Base-by-base conservation (phyloP, 2,329 filamentous ascomycete species). In the Nothopassalora personata region DNA sequence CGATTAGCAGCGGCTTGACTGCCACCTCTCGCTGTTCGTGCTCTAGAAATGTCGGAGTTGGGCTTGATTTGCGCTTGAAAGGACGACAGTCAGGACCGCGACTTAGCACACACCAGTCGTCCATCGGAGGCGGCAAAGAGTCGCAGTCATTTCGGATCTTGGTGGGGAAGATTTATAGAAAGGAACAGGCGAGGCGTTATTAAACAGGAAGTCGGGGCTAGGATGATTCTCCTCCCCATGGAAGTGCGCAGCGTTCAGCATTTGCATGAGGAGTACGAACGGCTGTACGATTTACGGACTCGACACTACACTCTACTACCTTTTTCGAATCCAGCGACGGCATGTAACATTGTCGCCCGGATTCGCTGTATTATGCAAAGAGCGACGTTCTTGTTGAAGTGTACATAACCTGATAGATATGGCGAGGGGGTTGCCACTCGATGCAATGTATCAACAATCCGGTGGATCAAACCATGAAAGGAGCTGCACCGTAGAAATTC, bases 1-100 rank as follows among this genome's bases (percentile, higher is more conserved):
- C 58, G 66, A 53, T 56, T 72, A 53, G 65, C 67, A 50, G 63
- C 61, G 43, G 62, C 64, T 60, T 64, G 64, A 64, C 62, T 64
- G 23, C 30, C 45, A 31, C 46, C 50, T 39, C 51, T 64, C 43
- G 54, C 58, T 54, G 59, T 60, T 47, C 56, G 61, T 50, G 58
- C 57, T 52, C 52, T 66, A 46, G 62, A 63, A 43, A 56, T 66
- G 56, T 60, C 61, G 53, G 60, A 66, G 53, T 51, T 66, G 60
- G 64, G 62, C n/a, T 52, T 64, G 57, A 62, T 64, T 55, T 64
- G 61, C 45, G 61, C 64, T 47, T 66, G 49, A 60, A 31, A 13
- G 39, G 19, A 15, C 13, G 19, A 5, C 9, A 27, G n/a, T 30
- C n/a, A 51, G 27, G 46, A 60, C 49, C 28, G 34, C 28, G 15